Percentiles rank a stretch among this genome's conserved stretches.
Conservation (phyloP, 2,329 filamentous ascomycete species). For the Colletotrichum musicola region DNA sequence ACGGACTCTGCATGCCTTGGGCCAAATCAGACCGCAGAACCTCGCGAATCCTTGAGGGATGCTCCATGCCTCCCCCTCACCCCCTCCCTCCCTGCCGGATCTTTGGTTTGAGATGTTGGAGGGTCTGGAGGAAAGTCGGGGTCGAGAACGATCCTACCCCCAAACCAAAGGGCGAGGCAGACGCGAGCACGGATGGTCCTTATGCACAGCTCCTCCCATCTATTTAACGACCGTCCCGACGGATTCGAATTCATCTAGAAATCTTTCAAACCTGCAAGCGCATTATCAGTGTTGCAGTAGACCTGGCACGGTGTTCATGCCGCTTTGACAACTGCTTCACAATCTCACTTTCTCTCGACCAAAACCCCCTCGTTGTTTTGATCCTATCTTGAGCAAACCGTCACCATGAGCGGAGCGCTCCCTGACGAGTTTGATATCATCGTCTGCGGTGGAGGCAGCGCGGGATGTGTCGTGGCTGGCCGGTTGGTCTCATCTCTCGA, state of each 20-base stretch:
- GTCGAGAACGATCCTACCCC: constrained; percentile 22
- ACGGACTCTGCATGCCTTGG: constrained; percentile 29
- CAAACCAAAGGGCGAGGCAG: constrained; percentile 4
- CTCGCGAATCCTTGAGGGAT: constrained; percentile 17
- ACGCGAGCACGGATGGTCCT: constrained; percentile 6
- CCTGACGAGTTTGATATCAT: constrained; percentile 87
- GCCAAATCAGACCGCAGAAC: constrained; percentile 25
- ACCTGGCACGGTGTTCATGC: constrained; percentile 28
- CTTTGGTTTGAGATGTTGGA: constrained; percentile 29
- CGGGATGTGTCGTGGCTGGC: constrained; percentile 69
- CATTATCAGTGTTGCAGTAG: constrained; percentile 27
- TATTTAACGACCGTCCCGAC: constrained; percentile 33
- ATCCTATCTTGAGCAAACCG: background rate
- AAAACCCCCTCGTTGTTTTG: background rate
- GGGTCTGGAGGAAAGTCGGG: constrained; percentile 37
- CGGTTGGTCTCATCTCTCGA: constrained; percentile 55
- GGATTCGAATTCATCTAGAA: constrained; percentile 7
- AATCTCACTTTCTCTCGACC: background rate
- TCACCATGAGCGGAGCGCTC: constrained; percentile 54
- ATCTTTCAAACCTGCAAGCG: background rate
- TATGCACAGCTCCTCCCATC: constrained; percentile 13
- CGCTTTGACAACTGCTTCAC: constrained; percentile 15
- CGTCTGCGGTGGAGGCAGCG: constrained; percentile 80
- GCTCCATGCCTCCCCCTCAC: constrained; percentile 29
- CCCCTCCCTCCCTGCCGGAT: constrained; percentile 18